These are phyloP conservation scores for Diutina sp. DNA, from an alignment of 1,139 yeast genomes.

Conservation along the genomic window DNA sequence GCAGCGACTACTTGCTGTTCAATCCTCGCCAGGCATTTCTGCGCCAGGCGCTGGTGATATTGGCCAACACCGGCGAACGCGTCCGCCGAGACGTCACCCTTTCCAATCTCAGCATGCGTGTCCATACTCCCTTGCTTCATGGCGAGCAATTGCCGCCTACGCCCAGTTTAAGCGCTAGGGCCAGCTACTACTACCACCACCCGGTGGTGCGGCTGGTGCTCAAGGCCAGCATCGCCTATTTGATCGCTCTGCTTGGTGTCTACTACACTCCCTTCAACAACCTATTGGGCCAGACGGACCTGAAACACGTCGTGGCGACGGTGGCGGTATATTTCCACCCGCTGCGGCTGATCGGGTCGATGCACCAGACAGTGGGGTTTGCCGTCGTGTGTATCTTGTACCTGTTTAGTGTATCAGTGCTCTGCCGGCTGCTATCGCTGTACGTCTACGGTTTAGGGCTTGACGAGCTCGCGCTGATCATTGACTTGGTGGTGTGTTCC, in stretches of 20 bases:
- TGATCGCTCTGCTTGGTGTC: slow-evolving; percentile 66
- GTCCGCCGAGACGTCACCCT: not conserved
- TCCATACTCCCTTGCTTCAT: not conserved
- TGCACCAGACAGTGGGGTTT: slow-evolving; percentile 61
- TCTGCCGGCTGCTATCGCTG: slow-evolving; percentile 42
- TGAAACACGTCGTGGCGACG: slow-evolving; percentile 74
- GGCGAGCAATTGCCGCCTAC: not conserved
- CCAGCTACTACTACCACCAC: not conserved
- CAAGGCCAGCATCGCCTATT: slow-evolving; percentile 62
- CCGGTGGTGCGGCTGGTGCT: slow-evolving; percentile 20
- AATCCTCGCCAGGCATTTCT: not conserved
- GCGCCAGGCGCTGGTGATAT: not conserved
- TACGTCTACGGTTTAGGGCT: slow-evolving; percentile 31
- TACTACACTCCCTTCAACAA: slow-evolving; percentile 45
- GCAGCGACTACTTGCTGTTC: not conserved
- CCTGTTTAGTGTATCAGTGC: slow-evolving; percentile 42
- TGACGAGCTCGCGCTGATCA: slow-evolving; percentile 38
- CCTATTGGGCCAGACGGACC: slow-evolving; percentile 53
- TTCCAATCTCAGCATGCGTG: not conserved
- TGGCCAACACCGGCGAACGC: slow-evolving; percentile 1
- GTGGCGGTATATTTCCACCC: slow-evolving; percentile 82
- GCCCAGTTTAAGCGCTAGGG: no score
- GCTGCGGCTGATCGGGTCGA: slow-evolving; percentile 64
- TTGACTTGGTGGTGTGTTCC: slow-evolving; percentile 44
- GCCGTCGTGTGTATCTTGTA: slow-evolving; percentile 43